Evolutionary conservation across 1,139 yeast species (phyloP), one percentile per base, ranked within the genome.

Genomic region (Taphrina communis): DNA sequence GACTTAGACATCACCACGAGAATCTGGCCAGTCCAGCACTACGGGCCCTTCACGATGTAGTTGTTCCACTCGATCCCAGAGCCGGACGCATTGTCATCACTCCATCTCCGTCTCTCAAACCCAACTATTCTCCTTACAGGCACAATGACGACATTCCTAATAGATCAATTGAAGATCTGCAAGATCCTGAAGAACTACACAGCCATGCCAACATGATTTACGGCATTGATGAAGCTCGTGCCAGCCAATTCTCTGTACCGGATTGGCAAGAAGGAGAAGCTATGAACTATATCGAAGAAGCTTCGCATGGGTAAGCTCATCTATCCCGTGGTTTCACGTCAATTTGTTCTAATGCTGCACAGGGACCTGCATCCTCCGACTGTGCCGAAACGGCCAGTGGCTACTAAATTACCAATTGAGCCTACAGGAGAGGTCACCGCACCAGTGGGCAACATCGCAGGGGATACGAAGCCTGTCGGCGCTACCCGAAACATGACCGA

Each of bases 1-100:
- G 67, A 21, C 44, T 53, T 36, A 44, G 67, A 17, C 67, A 55
- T 38, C 67, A 53, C 21, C 61, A 63, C 59, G 67, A 57, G 38
- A 55, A 63, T 36, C 53, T 63, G 25, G 36, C 61, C n/a, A 42
- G 55, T 19, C 60, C 61, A 19, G 67, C 67, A n/a, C 46, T 63
- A 19, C 60, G 67, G 11, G 60, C 67, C 35, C 46, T 63, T 4
- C 67, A 56, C 17, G 67, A 63, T 35, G 67, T 46, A 6, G 59
- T 57, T 14, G 67, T 63, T n/a, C 67, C 67, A 0, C 55, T 63
- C 11, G 67, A 63, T 19, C 67, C 67, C 2, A 42, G 67, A 12
- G 67, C 67, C n/a, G 67, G 67, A 1, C 53, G 67, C n/a, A 57
- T 63, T 56, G 59, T 63, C 38, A 55, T 63, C 60, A 63, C 67